Evolutionary conservation across 2,329 filamentous ascomycete species (phyloP).

Genomic region (Harringtonia aguacate): DNA sequence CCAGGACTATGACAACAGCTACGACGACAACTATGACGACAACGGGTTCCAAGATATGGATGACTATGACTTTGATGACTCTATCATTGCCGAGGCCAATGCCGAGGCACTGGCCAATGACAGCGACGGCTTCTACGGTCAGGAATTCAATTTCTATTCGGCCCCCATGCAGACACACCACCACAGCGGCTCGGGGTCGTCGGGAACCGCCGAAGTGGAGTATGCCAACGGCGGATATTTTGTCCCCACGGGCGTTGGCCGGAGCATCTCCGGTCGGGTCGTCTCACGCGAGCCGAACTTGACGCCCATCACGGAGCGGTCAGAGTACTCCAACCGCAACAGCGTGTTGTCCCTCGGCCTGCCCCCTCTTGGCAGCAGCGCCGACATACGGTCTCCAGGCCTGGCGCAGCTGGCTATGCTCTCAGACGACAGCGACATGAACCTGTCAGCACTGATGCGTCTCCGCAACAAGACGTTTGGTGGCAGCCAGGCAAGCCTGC

Average conservation of each 20-base stretch:
- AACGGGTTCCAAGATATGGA: conserved; percentile 33
- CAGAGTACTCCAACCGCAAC: conserved; percentile 92
- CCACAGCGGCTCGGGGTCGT: conserved; percentile 19
- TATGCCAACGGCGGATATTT: conserved; percentile 84
- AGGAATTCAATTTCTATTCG: conserved; percentile 95
- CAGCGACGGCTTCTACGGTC: conserved; percentile 86
- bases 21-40: conserved; percentile 48
- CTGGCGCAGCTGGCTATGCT: conserved; percentile 65
- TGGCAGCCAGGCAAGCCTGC: conserved; percentile 64
- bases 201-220: conserved; percentile 37
- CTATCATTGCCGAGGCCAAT: conserved; percentile 90
- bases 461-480: conserved; percentile 70
- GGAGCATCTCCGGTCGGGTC: conserved; percentile 62
- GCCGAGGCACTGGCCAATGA: conserved; percentile 88
- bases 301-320: conserved; percentile 91
- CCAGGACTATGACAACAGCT: conserved; percentile 37
- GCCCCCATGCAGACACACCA: conserved; percentile 29
- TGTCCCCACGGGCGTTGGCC: conserved; percentile 59
- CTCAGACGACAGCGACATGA: conserved; percentile 58
- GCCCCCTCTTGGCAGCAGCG: conserved; percentile 28
- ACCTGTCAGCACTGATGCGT: conserved; percentile 59
- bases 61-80: conserved; percentile 63
- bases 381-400: conserved; percentile 56
- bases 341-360: conserved; percentile 67
- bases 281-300: conserved; percentile 80